phyloP scores from a whole-genome alignment of 2,329 filamentous ascomycete genomes.

The Botrytis cinerea region DNA sequence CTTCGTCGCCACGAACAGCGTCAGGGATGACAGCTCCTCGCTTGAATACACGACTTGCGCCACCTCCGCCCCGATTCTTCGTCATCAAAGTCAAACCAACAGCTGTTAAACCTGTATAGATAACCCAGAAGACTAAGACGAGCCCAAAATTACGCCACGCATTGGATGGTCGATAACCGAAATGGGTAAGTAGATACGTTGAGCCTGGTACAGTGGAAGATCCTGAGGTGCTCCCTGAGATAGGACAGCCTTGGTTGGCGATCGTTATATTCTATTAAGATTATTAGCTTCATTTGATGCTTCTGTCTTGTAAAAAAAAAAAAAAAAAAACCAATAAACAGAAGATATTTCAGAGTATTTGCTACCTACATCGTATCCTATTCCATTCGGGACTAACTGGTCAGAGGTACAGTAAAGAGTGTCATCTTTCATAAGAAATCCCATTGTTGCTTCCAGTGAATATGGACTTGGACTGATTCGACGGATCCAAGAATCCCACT shows the following conservation, averaged over 20 bases:
- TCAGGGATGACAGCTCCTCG: conserved; percentile 3
- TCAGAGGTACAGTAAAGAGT: background rate
- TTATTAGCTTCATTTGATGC: background rate
- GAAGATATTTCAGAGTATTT: background rate
- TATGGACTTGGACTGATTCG: background rate
- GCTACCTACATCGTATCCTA: background rate
- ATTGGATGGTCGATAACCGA: conserved; percentile 57
- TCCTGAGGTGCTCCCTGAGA: conserved; percentile 58
- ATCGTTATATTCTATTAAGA: background rate
- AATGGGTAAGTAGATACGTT: conserved; percentile 56
- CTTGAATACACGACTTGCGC: background rate
- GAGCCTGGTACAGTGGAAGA: conserved; percentile 53
- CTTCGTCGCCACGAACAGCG: background rate
- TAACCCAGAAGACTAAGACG: background rate
- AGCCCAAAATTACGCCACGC: conserved; percentile 68
- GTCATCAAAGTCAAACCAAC: background rate
- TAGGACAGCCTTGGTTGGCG: conserved; percentile 60
- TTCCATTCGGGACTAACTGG: background rate
- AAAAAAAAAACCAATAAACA: background rate
- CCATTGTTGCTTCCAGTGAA: background rate
- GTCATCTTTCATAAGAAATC: background rate
- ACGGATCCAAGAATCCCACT: background rate
- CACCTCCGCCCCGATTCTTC: background rate
- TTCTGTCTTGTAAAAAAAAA: background rate
- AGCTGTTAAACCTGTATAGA: conserved; percentile 7